Evolutionary conservation across 805 yeast species (phyloP).

Genomic region (Nakazawaea anatomiae): DNA sequence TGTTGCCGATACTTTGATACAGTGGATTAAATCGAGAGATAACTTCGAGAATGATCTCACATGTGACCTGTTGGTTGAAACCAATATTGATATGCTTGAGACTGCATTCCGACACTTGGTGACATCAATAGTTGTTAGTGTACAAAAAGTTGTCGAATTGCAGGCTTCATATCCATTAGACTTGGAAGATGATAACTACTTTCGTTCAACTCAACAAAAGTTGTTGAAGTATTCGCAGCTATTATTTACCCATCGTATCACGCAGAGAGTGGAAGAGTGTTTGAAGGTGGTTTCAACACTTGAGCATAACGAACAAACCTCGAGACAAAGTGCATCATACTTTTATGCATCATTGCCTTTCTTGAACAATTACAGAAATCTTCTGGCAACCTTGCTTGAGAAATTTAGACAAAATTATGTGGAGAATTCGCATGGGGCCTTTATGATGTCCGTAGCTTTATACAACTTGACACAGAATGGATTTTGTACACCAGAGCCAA

Average conservation of each 20-base stretch:
- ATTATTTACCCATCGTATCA: constrained; percentile 16
- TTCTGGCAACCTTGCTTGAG: constrained; percentile 37
- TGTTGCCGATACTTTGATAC: constrained; percentile 38
- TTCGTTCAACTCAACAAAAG: constrained; percentile 41
- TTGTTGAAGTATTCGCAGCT: constrained; percentile 34
- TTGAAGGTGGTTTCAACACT: constrained; percentile 27
- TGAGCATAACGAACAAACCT: constrained; percentile 31
- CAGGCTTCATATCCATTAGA: constrained; percentile 25
- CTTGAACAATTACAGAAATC: constrained; percentile 48
- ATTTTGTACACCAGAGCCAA: constrained; percentile 81
- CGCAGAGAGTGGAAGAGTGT: constrained; percentile 28
- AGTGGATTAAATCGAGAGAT: constrained; percentile 35
- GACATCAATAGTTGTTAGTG: constrained; percentile 55
- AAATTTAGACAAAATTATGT: constrained; percentile 44
- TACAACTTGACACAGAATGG: constrained; percentile 68
- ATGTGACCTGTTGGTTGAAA: constrained; percentile 16
- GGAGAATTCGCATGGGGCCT: constrained; percentile 56
- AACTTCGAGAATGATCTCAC: constrained; percentile 20
- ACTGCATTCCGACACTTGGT: constrained; percentile 41
- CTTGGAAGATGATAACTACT: constrained; percentile 67
- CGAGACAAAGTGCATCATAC: constrained; percentile 39
- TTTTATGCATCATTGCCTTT: constrained; percentile 58
- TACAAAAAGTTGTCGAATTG: constrained; percentile 51
- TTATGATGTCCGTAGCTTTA: constrained; percentile 48
- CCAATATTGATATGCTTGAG: constrained; percentile 36